These are phyloP conservation scores for Ambispora gerdemannii DNA, from an alignment of 192 early-diverging fungal species.

Conservation along the genomic window DNA sequence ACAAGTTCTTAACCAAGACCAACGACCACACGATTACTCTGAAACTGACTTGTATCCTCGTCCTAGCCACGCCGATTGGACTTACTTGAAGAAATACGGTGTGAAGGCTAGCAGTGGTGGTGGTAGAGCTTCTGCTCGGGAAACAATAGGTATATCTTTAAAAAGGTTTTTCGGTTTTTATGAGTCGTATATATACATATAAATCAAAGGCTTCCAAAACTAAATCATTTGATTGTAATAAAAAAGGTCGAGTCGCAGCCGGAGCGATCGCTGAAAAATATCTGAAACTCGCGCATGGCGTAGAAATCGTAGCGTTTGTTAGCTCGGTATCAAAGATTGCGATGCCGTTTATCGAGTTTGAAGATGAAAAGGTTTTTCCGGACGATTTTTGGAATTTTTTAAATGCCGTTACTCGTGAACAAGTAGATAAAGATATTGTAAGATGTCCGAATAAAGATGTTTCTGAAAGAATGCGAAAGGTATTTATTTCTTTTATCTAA, in stretches of 20 bases:
- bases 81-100: slow-evolving; percentile 94
- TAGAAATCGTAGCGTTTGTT: slow-evolving; percentile 96
- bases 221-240: background rate
- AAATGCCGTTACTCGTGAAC: slow-evolving; percentile 61
- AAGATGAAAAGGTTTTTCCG: slow-evolving; percentile 43
- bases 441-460: slow-evolving; percentile 81
- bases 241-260: slow-evolving; percentile 85
- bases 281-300: slow-evolving; percentile 68
- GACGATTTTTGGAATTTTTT: slow-evolving; percentile 64
- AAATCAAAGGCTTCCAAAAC: no score
- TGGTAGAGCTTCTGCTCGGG: slow-evolving; percentile 89
- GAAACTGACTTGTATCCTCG: slow-evolving; percentile 96
- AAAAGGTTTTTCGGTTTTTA: background rate
- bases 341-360: slow-evolving; percentile 63
- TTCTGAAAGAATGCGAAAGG: slow-evolving; percentile 78
- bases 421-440: slow-evolving; percentile 82
- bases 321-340: slow-evolving; percentile 78
- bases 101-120: slow-evolving; percentile 94
- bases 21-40: slow-evolving; percentile 92
- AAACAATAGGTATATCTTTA: slow-evolving; percentile 74
- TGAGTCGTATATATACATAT: no score
- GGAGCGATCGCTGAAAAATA: slow-evolving; percentile 99
- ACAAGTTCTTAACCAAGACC: slow-evolving; percentile 91
- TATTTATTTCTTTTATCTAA: no score
- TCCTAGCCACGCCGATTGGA: slow-evolving; percentile 97